Conservation (phyloP, 169 alveolate species). For the Eimeria acervulina region DNA sequence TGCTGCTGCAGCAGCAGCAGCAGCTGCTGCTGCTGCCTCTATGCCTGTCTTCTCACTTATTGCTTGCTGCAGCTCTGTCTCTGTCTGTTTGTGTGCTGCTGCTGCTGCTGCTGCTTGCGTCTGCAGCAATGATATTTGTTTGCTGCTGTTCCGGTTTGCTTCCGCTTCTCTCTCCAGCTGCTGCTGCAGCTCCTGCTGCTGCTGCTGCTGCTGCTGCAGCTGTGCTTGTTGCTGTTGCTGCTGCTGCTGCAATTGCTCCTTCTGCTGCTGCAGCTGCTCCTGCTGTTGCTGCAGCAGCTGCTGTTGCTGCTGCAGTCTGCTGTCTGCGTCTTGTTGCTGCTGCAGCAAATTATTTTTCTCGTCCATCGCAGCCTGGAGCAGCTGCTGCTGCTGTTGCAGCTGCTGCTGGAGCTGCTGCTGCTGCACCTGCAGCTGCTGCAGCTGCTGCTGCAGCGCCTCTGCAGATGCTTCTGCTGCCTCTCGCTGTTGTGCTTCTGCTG, state of each 20-base stretch:
- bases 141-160: background rate
- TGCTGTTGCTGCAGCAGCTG: no score
- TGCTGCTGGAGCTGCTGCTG: background rate
- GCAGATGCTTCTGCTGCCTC: background rate
- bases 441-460: background rate
- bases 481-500: background rate
- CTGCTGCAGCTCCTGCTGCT: no score
- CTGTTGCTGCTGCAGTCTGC: no score
- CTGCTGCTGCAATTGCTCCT: no score
- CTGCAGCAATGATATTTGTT: background rate
- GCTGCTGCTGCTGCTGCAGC: no score
- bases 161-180: background rate
- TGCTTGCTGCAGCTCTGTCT: background rate
- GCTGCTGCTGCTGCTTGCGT: background rate
- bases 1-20: conserved; percentile 19
- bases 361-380: no score
- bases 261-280: no score
- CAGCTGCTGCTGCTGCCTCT: conserved; percentile 40
- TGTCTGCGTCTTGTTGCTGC: no score
- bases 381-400: conserved; percentile 14
- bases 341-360: no score
- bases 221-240: no score
- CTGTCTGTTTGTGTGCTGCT: background rate
- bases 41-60: background rate
- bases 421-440: conserved; percentile 14